Percentiles rank a stretch among this genome's conserved stretches.
Evolutionary conservation across 2,329 filamentous ascomycete genomes (phyloP).

Genomic region (Sporothrix variecibatus): DNA sequence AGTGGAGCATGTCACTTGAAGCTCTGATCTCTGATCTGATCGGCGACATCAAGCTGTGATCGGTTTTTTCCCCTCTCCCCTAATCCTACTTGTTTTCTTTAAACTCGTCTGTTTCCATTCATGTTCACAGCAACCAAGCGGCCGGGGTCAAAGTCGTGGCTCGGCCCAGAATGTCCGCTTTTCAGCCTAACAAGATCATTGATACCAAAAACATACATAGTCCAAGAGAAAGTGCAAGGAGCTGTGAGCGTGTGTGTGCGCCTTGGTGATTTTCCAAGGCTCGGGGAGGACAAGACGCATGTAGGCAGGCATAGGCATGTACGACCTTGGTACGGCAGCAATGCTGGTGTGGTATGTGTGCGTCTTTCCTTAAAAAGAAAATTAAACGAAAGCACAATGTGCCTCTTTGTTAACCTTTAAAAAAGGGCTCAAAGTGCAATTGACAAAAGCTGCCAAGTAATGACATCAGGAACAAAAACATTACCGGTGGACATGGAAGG

Average conservation of each 20-base stretch:
- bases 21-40: background rate
- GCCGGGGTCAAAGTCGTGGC: background rate
- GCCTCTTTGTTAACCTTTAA: background rate
- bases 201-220: background rate
- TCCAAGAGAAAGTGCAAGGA: background rate
- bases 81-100: background rate
- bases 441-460: background rate
- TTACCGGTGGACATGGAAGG: too few relatives aligned
- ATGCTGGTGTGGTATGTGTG: background rate
- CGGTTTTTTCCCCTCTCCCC: background rate
- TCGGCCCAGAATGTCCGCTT: constrained; percentile 9
- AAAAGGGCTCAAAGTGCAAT: background rate
- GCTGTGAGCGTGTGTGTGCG: background rate
- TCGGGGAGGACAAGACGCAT: constrained; percentile 19
- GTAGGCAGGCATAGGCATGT: background rate
- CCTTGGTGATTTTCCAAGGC: constrained; percentile 9
- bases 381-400: background rate
- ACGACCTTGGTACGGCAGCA: background rate
- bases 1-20: background rate
- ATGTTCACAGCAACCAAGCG: background rate
- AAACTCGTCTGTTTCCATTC: background rate
- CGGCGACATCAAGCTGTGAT: background rate
- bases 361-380: background rate
- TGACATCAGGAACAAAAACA: background rate
- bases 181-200: background rate